These are phyloP conservation scores for Melaleuca alternifolia DNA, from an alignment of 345 rosid genomes.

Conservation along the genomic window DNA sequence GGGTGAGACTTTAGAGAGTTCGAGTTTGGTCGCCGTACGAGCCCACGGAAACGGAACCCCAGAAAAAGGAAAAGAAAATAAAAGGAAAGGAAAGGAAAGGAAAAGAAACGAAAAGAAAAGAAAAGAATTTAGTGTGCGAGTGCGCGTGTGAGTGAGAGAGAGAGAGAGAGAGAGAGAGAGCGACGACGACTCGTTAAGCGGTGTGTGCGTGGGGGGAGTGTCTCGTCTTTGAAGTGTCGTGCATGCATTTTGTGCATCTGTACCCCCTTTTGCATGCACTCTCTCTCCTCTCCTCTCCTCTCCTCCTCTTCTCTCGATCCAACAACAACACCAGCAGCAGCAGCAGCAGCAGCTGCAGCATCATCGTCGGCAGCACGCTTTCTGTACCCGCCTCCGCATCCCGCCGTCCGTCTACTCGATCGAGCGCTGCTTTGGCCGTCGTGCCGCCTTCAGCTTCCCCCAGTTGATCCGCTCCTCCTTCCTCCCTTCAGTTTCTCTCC, in stretches of 20 bases:
- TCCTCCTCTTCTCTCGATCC: neutral
- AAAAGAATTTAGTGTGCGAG: neutral
- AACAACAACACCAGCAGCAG: neutral
- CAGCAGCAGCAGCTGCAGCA: neutral
- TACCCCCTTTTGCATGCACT: slow-evolving; percentile 18
- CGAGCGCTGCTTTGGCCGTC: neutral
- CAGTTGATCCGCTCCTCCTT: neutral
- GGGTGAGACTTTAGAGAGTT: neutral
- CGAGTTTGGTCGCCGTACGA: neutral
- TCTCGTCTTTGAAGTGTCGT: slow-evolving; percentile 16
- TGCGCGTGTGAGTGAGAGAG: fast-evolving
- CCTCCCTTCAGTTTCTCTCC: neutral
- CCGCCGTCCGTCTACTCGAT: neutral
- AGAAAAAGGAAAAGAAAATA: neutral
- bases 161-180: neutral
- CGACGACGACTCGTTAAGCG: slow-evolving; percentile 26
- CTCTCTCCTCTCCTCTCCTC: neutral
- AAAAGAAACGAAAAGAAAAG: neutral
- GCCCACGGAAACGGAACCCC: neutral
- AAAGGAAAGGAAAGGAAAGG: neutral
- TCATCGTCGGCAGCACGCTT: neutral
- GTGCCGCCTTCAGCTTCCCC: neutral
- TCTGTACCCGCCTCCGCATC: neutral
- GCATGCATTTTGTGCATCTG: slow-evolving; percentile 35
- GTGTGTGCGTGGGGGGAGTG: slow-evolving; percentile 32